Evolutionary conservation across 305 asterid genomes (phyloP).

Genomic region (Fraxinus platypoda): DNA sequence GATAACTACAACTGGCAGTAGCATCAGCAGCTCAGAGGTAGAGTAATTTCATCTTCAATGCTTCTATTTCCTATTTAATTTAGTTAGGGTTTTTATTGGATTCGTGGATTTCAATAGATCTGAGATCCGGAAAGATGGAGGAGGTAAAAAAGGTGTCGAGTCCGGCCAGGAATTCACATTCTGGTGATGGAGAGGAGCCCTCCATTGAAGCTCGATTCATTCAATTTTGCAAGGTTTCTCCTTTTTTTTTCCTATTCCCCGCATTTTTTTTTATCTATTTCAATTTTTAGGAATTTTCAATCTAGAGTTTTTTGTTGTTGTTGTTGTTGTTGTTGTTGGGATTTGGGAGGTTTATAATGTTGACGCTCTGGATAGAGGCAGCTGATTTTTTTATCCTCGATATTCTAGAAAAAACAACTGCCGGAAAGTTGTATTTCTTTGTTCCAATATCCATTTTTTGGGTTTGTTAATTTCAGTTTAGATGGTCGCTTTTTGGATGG

Average conservation of each 20-base stretch:
- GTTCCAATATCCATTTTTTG: background rate
- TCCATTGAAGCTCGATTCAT: slow-evolving; percentile 62
- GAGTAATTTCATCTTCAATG: background rate
- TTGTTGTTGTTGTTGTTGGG: background rate
- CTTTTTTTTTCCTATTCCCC: background rate
- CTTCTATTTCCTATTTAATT: background rate
- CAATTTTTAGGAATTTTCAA: background rate
- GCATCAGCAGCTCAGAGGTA: background rate
- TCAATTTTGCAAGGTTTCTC: slow-evolving; percentile 69
- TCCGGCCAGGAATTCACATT: slow-evolving; percentile 26
- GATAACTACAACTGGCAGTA: background rate
- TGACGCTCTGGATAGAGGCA: background rate
- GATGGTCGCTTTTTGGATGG: background rate
- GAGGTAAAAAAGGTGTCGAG: slow-evolving; percentile 38
- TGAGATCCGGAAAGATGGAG: slow-evolving; percentile 31
- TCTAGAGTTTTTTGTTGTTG: background rate
- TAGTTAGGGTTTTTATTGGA: slow-evolving; percentile 16
- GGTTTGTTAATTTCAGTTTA: background rate
- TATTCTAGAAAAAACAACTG: background rate
- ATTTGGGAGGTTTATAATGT: background rate
- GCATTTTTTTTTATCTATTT: background rate
- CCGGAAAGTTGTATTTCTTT: background rate
- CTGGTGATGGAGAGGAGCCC: slow-evolving; percentile 34
- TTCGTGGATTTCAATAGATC: slow-evolving; percentile 17
- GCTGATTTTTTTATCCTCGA: background rate